Evolutionary conservation across 345 rosid species (phyloP).

Genomic region (Erucastrum elatum): DNA sequence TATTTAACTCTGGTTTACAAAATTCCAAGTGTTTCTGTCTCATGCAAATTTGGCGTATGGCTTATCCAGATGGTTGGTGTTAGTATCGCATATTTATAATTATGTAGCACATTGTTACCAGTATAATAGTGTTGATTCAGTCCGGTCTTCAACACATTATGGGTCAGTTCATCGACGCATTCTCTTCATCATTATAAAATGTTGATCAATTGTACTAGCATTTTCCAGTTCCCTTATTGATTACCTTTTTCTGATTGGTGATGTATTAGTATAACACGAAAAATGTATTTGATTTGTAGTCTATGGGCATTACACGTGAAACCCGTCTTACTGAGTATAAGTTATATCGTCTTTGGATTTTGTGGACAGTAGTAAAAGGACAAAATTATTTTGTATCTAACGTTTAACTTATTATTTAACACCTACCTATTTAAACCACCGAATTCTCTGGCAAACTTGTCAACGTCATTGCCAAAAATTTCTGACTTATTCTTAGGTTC

Average conservation of each 20-base stretch:
- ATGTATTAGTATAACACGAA: background rate
- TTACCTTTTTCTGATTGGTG: background rate
- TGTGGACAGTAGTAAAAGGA: constrained; percentile 3
- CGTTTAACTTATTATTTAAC: constrained; percentile 16
- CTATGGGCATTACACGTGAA: constrained; percentile 41
- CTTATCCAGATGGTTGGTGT: constrained; percentile 31
- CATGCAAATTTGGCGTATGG: constrained; percentile 32
- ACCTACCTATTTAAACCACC: constrained; percentile 36
- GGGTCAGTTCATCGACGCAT: constrained; percentile 10
- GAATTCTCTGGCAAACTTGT: constrained; percentile 42
- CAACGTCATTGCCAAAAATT: constrained; percentile 33
- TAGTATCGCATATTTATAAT: constrained; percentile 18
- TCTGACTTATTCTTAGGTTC: background rate
- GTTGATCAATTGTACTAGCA: background rate
- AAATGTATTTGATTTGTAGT: constrained; percentile 20
- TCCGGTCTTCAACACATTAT: background rate
- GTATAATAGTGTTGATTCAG: background rate
- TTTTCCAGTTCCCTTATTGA: background rate
- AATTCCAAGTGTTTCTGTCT: constrained; percentile 36
- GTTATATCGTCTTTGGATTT: constrained; percentile 9
- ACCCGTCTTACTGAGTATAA: constrained; percentile 26
- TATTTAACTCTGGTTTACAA: constrained; percentile 19
- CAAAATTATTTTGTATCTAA: constrained; percentile 23
- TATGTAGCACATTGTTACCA: constrained; percentile 13
- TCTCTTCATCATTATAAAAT: background rate